Evolutionary conservation across 495 filamentous ascomycete species (phyloP).

Genomic region (Podospora pseudoanserina): DNA sequence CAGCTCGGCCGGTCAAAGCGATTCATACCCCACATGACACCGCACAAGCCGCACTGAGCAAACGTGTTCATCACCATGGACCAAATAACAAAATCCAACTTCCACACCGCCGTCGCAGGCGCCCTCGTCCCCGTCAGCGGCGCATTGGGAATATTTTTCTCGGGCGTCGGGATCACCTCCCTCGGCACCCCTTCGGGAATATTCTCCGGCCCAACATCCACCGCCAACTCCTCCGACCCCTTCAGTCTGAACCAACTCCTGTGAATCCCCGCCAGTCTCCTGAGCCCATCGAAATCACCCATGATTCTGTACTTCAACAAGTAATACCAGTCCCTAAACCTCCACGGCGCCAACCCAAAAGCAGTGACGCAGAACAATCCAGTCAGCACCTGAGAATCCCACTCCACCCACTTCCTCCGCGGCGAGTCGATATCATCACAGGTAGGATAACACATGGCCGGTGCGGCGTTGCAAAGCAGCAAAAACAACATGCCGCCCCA

Average conservation of each 20-base stretch:
- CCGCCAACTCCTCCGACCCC: slow-evolving; percentile 50
- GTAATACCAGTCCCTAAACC: slow-evolving; percentile 74
- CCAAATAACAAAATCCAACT: slow-evolving; percentile 77
- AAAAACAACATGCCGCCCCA: slow-evolving; percentile 93
- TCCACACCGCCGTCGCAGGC: slow-evolving; percentile 65
- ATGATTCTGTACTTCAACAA: slow-evolving; percentile 59
- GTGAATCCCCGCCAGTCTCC: slow-evolving; percentile 63
- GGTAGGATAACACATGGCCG: slow-evolving; percentile 71
- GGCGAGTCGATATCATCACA: slow-evolving; percentile 73
- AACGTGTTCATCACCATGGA: slow-evolving; percentile 71
- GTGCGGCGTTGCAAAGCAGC: slow-evolving; percentile 68
- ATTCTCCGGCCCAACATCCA: slow-evolving; percentile 42
- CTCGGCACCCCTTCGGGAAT: slow-evolving; percentile 35
- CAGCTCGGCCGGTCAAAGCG: slow-evolving; percentile 66
- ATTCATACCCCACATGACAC: slow-evolving; percentile 78
- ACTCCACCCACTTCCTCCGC: slow-evolving; percentile 77
- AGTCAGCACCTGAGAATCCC: slow-evolving; percentile 79
- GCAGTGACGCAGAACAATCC: slow-evolving; percentile 83
- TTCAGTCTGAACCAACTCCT: slow-evolving; percentile 65
- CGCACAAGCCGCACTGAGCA: slow-evolving; percentile 64
- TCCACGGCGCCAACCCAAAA: slow-evolving; percentile 81
- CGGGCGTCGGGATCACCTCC: slow-evolving; percentile 53
- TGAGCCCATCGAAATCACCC: slow-evolving; percentile 51
- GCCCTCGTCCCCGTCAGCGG: slow-evolving; percentile 64
- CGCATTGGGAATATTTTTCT: slow-evolving; percentile 48